These are phyloP conservation scores for Rubroshorea leprosula DNA, from an alignment of 345 rosid genomes.

Conservation along the genomic window DNA sequence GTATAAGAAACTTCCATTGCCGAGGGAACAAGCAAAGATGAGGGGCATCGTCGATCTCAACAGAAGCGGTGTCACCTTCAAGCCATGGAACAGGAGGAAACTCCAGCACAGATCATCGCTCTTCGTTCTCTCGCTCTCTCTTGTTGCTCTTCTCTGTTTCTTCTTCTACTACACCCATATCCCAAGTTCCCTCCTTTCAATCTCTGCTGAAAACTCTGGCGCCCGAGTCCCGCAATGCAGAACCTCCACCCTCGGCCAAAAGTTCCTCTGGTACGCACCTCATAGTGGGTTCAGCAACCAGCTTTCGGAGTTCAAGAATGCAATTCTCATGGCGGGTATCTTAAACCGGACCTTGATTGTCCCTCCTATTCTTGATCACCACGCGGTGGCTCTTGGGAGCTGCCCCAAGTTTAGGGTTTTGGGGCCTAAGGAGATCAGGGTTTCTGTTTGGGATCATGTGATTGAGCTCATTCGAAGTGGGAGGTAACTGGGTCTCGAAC, in stretches of 20 bases:
- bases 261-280: constrained; percentile 70
- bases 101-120: constrained; percentile 29
- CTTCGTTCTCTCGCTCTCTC: constrained; percentile 20
- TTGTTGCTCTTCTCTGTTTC: constrained; percentile 25
- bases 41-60: constrained; percentile 30
- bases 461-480: constrained; percentile 52
- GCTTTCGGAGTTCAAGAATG: constrained; percentile 85
- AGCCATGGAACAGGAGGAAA: constrained; percentile 11
- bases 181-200: constrained; percentile 37
- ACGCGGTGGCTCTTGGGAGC: constrained; percentile 88
- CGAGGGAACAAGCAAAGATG: constrained; percentile 20
- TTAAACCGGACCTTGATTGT: constrained; percentile 76
- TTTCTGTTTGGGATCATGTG: constrained; percentile 65
- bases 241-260: constrained; percentile 25
- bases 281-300: constrained; percentile 98
- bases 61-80: constrained; percentile 16
- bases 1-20: not conserved
- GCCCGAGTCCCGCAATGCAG: constrained; percentile 39
- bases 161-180: constrained; percentile 33
- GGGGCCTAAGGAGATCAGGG: constrained; percentile 44
- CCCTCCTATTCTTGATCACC: constrained; percentile 90
- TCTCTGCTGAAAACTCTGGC: constrained; percentile 30
- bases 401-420: constrained; percentile 93
- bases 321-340: constrained; percentile 57
- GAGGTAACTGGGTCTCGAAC: constrained; percentile 44